Evolutionary conservation across 2,329 filamentous ascomycete genomes (phyloP), one percentile per base, ranked within the genome.

Genomic region (Alternaria sp.): DNA sequence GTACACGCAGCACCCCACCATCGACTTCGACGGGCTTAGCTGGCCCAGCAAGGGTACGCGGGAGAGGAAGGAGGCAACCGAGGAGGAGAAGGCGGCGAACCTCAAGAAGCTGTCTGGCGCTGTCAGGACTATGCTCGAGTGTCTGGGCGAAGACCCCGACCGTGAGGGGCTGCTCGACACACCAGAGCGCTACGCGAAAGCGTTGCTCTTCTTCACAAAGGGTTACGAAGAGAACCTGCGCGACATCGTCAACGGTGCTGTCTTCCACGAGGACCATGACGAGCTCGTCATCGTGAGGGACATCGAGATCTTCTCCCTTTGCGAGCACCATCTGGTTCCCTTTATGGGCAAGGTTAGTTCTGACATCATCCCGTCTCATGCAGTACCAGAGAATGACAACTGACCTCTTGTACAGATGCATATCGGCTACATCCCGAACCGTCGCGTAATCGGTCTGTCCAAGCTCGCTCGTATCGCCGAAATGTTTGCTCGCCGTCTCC

Each of bases 271-370:
- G 78, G 93, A 94, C 64, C 94, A 98, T 75, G 95, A 97, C 74
- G 95, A 99, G 80, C 87, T 99, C 82, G 94, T 99, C 30, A 97
- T 98, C 72, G 93, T 99, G 60, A 97, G 96, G 81, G 94, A 98
- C 74, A 98, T 99, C 73, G 94, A 97, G 76, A 88, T 98, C 12
- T 96, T 93, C 79, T 94, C 91, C 65, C 84, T 98, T 43, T 99
- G 95, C 83, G 95, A 99, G 82, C 95, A 99, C 78, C 95, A 99
- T 76, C 86, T 99, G 76, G 94, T 99, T 7, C 95, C 95, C 0
- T 99, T 99, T 74, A 94, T 88, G 3, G 95, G 95, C 72, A 98
- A 97, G 87, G 92, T 94, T 83, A 42, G 65, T 41, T 16, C 38
- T 22, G 38, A 51, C 77, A 63, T 22, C 30, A 26, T 47, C 22